These are phyloP conservation scores for Dictyophora rubrovolvata DNA, from an alignment of 768 basidiomycete genomes.

Conservation along the genomic window DNA sequence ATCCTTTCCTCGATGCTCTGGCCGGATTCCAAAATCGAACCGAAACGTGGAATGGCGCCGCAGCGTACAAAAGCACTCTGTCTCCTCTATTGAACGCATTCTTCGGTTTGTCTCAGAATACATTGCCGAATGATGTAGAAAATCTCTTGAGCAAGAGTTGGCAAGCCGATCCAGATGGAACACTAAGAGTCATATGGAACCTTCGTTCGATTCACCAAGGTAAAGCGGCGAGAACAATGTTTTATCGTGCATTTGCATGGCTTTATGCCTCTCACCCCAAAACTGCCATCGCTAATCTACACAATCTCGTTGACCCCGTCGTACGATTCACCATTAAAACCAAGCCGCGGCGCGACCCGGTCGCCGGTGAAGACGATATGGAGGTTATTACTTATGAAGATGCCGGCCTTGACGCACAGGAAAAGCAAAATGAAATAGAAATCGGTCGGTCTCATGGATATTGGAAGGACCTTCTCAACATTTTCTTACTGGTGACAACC, in stretches of 20 bases:
- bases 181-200: slow-evolving; percentile 60
- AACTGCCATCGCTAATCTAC: slow-evolving; percentile 56
- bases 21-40: slow-evolving; percentile 31
- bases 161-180: slow-evolving; percentile 46
- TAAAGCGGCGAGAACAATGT: slow-evolving; percentile 46
- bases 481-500: slow-evolving; percentile 48
- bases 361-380: slow-evolving; percentile 1
- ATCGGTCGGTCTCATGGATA: slow-evolving; percentile 42
- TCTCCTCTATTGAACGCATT: slow-evolving; percentile 51
- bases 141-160: slow-evolving; percentile 39
- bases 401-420: background rate
- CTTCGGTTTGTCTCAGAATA: slow-evolving; percentile 26
- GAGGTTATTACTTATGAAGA: slow-evolving; percentile 9
- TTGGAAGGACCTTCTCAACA: slow-evolving; percentile 69
- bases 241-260: slow-evolving; percentile 57
- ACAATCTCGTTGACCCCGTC: slow-evolving; percentile 40
- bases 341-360: slow-evolving; percentile 15
- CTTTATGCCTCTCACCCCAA: slow-evolving; percentile 58
- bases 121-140: slow-evolving; percentile 19
- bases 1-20: slow-evolving; percentile 50
- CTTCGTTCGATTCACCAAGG: slow-evolving; percentile 63
- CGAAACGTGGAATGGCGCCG: slow-evolving; percentile 40
- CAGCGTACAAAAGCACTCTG: slow-evolving; percentile 40
- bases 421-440: slow-evolving; percentile 12
- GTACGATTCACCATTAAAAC: slow-evolving; percentile 26